phyloP scores from a whole-genome alignment of 1,139 yeast genomes.

The Torulaspora globosa region DNA sequence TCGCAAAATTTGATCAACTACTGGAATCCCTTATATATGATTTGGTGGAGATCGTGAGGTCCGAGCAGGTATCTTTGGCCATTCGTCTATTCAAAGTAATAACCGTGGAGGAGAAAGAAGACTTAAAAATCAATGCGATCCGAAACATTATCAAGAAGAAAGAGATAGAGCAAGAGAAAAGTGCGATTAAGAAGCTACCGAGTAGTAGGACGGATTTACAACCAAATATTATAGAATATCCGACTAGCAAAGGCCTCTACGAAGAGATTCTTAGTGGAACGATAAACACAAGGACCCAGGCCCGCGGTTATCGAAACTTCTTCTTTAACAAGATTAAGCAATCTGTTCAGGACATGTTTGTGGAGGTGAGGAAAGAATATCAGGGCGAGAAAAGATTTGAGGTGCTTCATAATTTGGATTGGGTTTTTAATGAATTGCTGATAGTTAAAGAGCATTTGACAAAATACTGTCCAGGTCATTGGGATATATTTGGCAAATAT shows the following conservation, averaged over 20 bases:
- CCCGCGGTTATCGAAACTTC: constrained; percentile 62
- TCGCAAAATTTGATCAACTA: constrained; percentile 63
- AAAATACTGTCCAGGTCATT: constrained; percentile 59
- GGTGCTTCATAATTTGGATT: constrained; percentile 67
- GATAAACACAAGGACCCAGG: constrained; percentile 42
- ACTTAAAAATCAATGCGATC: constrained; percentile 55
- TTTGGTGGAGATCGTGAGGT: constrained; percentile 65
- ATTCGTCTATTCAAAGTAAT: constrained; percentile 71
- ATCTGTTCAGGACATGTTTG: constrained; percentile 62
- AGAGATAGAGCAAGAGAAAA: constrained; percentile 35
- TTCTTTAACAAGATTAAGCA: constrained; percentile 60
- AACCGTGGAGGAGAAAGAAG: constrained; percentile 77
- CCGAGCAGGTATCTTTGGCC: constrained; percentile 62
- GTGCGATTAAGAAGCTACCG: constrained; percentile 31
- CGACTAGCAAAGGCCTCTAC: constrained; percentile 32
- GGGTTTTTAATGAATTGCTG: constrained; percentile 78
- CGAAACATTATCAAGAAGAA: constrained; percentile 42
- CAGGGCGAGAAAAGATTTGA: constrained; percentile 47
- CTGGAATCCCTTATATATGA: constrained; percentile 58
- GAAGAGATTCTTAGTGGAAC: constrained; percentile 40
- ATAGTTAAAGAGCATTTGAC: constrained; percentile 58
- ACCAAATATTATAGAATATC: constrained; percentile 23
- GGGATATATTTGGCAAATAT: constrained; percentile 66
- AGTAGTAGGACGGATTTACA: constrained; percentile 19
- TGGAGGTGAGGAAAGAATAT: constrained; percentile 58